Base-by-base conservation (phyloP, 371 early-diverging fungal species). In the Actinomortierella wolfii region DNA sequence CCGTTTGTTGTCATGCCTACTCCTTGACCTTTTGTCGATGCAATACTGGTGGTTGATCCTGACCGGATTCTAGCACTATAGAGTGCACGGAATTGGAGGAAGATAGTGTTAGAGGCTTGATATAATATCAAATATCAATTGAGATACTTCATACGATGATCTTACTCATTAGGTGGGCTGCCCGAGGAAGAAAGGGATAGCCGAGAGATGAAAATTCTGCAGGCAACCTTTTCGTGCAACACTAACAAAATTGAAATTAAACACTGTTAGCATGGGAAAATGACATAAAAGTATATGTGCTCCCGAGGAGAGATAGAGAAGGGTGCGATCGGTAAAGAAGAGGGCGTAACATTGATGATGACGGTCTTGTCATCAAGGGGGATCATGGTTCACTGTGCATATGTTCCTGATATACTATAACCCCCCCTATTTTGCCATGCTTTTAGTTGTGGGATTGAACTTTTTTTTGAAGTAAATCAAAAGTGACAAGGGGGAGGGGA, bases 191-290 rank as follows among this genome's bases (percentile, higher is more conserved):
- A 56, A 14, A 60, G 63, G 23, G 67, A 40, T 57, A 61, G 53
- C 26, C 64, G 62, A 26, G 71, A 65, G 43, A 88, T 68, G 29
- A 78, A 77, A 3, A 88, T 83, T 39, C 78, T 76, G 69, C 88
- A 85, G 34, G 89, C 64, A 6, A 91, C 90, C 66, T 90, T 90
- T 53, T 89, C 82, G 49, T 86, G 89, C 56, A 90, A 79, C 48
- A 88, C 89, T 88, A 55, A 47, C 23, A 46, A 25, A 40, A 50
- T 14, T 9, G 44, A 29, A 43, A 43, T n/a, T 15, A 21, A 47
- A 48, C 20, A 15, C 7, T 18, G 29, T 26, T 14, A 55, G 17
- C 47, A 54, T 2, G 29, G 20, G 47, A 21, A 41, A 39, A 44
- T 47, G 39, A 39, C 26, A 49, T 25, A 51, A 18, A 43, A 39